These are phyloP conservation scores for Aurantiochytrium sp. DNA, from an alignment of 108 stramenopile species.

Conservation along the genomic window DNA sequence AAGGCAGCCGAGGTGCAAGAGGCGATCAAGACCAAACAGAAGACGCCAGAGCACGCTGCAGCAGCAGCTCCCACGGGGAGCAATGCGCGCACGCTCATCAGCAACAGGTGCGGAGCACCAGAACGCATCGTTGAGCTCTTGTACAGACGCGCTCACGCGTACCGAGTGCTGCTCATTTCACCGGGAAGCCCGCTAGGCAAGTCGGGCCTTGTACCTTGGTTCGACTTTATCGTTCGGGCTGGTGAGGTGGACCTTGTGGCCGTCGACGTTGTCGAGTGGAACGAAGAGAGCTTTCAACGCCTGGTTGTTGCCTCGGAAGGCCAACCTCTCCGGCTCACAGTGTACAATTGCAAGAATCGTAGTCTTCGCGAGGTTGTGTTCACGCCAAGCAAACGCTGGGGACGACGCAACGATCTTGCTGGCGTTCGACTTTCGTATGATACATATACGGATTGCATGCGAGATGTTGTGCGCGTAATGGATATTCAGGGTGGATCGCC, in stretches of 20 bases:
- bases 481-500: neutral
- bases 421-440: neutral
- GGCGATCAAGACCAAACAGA: no score
- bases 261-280: neutral
- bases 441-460: neutral
- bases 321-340: neutral
- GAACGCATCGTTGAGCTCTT: neutral
- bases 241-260: neutral
- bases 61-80: neutral
- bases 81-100: neutral
- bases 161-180: neutral
- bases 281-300: neutral
- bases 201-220: neutral
- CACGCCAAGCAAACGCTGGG: neutral
- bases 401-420: neutral
- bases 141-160: neutral
- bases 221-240: constrained; percentile 7
- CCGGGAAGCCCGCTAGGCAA: neutral
- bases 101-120: neutral
- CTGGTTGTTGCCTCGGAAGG: neutral
- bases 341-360: constrained; percentile 8
- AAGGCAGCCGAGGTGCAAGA: no score
- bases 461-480: neutral
- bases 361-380: neutral
- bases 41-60: no score